These are phyloP conservation scores for Theobroma grandiflorum DNA, from an alignment of 441 rosid genomes.

Conservation along the genomic window DNA sequence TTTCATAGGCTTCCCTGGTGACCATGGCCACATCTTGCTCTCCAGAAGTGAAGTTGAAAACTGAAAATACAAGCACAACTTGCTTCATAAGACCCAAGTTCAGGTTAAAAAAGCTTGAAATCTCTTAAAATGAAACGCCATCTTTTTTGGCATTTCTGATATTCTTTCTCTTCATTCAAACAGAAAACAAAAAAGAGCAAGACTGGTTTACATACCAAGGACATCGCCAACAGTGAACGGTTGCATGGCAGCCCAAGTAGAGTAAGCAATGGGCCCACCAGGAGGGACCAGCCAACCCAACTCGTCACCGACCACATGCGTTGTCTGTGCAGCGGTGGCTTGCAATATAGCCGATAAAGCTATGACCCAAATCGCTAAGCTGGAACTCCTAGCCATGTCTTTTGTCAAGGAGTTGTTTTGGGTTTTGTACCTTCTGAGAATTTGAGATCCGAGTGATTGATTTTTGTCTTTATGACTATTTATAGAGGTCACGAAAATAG, in stretches of 20 bases:
- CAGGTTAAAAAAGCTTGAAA: too few species aligned
- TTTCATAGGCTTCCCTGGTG: conserved; percentile 25
- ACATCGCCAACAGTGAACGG: conserved; percentile 36
- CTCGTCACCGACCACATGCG: conserved; percentile 44
- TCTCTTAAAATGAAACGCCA: too few species aligned
- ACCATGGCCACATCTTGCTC: conserved; percentile 41
- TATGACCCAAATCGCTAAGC: background rate
- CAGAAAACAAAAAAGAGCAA: background rate
- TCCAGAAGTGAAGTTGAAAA: conserved; percentile 35
- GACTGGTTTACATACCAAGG: conserved; percentile 28
- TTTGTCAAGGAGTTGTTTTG: background rate
- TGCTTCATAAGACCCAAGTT: too few species aligned
- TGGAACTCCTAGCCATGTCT: background rate
- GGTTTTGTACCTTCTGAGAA: background rate
- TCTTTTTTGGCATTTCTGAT: background rate
- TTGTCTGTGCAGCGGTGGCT: conserved; percentile 42
- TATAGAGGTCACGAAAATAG: background rate
- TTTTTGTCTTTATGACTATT: background rate
- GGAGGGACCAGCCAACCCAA: conserved; percentile 49
- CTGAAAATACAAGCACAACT: conserved; percentile 21
- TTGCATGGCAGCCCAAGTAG: conserved; percentile 39
- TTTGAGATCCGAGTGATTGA: background rate
- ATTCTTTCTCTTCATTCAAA: background rate
- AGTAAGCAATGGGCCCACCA: conserved; percentile 26
- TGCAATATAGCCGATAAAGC: conserved; percentile 30